Base-by-base conservation (phyloP, 2,329 filamentous ascomycete genomes). In the Dothideomycetes sp. region DNA sequence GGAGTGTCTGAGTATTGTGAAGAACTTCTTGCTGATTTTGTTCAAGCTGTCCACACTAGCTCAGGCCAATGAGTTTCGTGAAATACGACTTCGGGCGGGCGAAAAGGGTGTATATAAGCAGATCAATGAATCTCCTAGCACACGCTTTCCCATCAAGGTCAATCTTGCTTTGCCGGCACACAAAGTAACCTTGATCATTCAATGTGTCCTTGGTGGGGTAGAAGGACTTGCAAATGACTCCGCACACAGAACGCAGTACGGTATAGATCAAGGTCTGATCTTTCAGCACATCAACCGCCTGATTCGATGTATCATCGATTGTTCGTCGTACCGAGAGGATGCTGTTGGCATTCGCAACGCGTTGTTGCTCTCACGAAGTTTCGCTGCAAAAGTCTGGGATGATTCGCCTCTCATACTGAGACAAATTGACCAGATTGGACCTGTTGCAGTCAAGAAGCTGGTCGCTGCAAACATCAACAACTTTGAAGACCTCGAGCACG, bases 321-420 rank as follows among this genome's bases (percentile, higher is more conserved):
- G 84, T 49, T 78, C 83, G 47, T 60, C 79, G 5, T 56, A 62
- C 16, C 52, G 60, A 52, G 63, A 66, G 57, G 86, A 96, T 55
- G 79, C 84, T 0, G 58, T 77, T 4, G 73, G 81, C 2, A 70
- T 77, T 2, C 73, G 73, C 19, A 77, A 79, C 45, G 81, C 81
- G 4, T 69, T 96, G 2, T 82, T 89, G 52, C 70, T 96, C 4
- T 73, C 81, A 35, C 73, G 89, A 41, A 86, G 84, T 47, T 63
- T 96, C 37, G 73, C 76, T 16, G 83, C 87, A 2, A 75, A 73
- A 43, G 71, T 71, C 1, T 94, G 88, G 91, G 91, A 98, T 52
- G 78, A 82, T 24, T 83, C 79, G 2, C 75, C 84, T 0, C 68
- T 81, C 16, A 84, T 95, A 49, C 72, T 98, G 52, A 81, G 82